phyloP scores from a whole-genome alignment of 1,284 basidiomycete genomes.

The Trametes sp. region DNA sequence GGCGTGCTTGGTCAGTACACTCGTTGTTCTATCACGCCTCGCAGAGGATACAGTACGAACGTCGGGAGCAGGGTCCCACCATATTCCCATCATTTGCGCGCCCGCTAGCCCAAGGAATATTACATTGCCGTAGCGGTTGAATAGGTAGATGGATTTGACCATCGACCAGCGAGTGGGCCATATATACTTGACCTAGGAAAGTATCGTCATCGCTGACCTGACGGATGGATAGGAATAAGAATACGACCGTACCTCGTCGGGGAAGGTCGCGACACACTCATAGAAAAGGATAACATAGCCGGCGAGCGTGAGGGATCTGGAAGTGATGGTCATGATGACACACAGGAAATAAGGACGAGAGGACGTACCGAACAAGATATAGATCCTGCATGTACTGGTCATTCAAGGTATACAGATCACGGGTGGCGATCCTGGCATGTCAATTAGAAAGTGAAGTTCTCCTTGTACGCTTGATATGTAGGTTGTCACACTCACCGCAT shows the following conservation, averaged over 20 bases:
- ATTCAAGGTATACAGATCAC: conserved; percentile 21
- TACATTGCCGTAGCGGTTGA: conserved; percentile 31
- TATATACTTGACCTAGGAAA: conserved; percentile 24
- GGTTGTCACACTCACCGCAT: neutral
- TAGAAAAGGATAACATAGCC: conserved; percentile 27
- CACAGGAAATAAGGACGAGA: neutral
- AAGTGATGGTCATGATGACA: neutral
- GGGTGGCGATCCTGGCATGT: conserved; percentile 5
- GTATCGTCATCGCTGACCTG: too few relatives aligned
- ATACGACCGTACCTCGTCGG: conserved; percentile 22
- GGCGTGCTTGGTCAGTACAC: neutral
- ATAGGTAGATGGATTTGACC: conserved; percentile 30
- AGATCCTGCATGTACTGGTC: conserved; percentile 25
- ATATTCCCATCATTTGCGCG: conserved; percentile 23
- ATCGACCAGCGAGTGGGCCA: conserved; percentile 32
- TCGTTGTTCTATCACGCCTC: neutral
- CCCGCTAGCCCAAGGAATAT: conserved; percentile 13
- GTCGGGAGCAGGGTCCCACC: conserved; percentile 11
- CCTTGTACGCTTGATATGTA: neutral
- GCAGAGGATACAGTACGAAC: neutral
- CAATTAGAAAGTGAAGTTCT: neutral
- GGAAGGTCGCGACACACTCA: conserved; percentile 22
- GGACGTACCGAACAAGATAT: conserved; percentile 21
- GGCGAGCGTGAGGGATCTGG: conserved; percentile 19
- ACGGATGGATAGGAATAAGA: too few relatives aligned